Evolutionary conservation across 139 green algal species (phyloP).

Genomic region (Bryopsis sp.): DNA sequence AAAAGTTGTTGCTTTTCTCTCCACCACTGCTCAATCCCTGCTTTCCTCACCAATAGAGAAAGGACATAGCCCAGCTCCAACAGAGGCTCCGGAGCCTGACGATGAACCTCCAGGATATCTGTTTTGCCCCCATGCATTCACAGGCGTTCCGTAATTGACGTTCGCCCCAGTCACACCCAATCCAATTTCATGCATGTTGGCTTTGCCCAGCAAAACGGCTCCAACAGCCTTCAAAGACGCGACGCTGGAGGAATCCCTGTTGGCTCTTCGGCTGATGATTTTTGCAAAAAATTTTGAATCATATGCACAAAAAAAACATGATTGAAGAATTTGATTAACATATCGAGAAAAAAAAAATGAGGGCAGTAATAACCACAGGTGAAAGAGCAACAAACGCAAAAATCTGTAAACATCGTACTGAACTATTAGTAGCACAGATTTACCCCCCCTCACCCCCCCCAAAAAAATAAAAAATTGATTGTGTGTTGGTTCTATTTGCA

Average conservation of each 20-base stretch:
- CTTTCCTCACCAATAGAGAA: conserved; percentile 51
- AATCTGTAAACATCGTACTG: too few relatives aligned
- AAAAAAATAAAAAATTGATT: too few relatives aligned
- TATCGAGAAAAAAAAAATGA: too few relatives aligned
- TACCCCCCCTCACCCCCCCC: too few relatives aligned
- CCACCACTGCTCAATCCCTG: background rate
- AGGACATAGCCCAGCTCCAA: conserved; percentile 60
- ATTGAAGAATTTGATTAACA: too few relatives aligned
- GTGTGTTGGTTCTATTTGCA: too few relatives aligned
- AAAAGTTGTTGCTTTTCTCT: too few relatives aligned
- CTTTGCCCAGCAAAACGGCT: conserved; percentile 66
- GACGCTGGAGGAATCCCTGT: conserved; percentile 32
- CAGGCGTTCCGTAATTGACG: background rate
- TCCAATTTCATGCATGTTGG: conserved; percentile 52
- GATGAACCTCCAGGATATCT: conserved; percentile 39
- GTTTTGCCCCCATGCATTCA: background rate
- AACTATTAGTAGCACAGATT: too few relatives aligned
- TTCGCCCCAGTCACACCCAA: conserved; percentile 10
- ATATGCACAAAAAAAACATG: too few relatives aligned
- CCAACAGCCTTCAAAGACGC: conserved; percentile 37
- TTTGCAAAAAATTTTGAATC: too few relatives aligned
- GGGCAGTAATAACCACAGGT: too few relatives aligned
- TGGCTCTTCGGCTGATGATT: conserved; percentile 18
- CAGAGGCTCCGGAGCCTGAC: conserved; percentile 44
- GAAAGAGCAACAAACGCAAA: too few relatives aligned